Percentiles rank a stretch among this genome's conserved stretches.
Conservation (phyloP, 2,329 filamentous ascomycete genomes). For the Aspergillus fructus region DNA sequence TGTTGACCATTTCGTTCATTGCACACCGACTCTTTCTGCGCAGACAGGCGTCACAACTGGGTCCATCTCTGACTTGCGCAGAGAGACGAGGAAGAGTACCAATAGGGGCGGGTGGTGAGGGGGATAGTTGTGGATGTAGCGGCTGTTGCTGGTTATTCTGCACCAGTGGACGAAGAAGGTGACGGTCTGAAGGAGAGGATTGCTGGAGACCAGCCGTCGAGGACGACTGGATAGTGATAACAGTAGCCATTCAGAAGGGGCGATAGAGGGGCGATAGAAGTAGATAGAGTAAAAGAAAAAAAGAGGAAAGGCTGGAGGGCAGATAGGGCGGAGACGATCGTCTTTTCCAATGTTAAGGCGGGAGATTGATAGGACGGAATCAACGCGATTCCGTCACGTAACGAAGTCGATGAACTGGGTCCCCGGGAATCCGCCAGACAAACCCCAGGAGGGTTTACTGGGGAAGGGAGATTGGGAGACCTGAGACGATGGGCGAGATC, state of each 20-base stretch:
- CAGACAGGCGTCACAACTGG: constrained; percentile 44
- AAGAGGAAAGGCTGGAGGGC: background rate
- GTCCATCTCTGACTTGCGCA: constrained; percentile 34
- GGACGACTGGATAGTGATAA: constrained; percentile 42
- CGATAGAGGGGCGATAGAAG: constrained; percentile 10
- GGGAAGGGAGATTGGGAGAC: background rate
- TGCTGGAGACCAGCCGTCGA: constrained; percentile 31
- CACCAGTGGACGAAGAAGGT: constrained; percentile 25
- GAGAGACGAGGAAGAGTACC: constrained; percentile 27
- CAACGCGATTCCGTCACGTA: constrained; percentile 19
- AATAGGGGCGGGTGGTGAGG: constrained; percentile 21
- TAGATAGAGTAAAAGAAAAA: background rate
- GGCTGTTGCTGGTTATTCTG: constrained; percentile 18
- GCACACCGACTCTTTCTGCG: constrained; percentile 44
- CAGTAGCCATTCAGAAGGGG: constrained; percentile 34
- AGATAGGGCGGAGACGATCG: constrained; percentile 9
- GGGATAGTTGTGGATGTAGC: constrained; percentile 24
- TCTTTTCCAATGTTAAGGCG: background rate
- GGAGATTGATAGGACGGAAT: constrained; percentile 8
- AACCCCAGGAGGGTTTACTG: constrained; percentile 14
- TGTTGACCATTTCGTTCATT: constrained; percentile 45
- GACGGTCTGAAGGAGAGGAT: constrained; percentile 23
- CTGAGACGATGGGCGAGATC: background rate
- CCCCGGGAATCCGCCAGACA: constrained; percentile 7
- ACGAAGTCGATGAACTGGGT: constrained; percentile 15